Conservation (phyloP, 768 basidiomycete species). For the Russula virescens region DNA sequence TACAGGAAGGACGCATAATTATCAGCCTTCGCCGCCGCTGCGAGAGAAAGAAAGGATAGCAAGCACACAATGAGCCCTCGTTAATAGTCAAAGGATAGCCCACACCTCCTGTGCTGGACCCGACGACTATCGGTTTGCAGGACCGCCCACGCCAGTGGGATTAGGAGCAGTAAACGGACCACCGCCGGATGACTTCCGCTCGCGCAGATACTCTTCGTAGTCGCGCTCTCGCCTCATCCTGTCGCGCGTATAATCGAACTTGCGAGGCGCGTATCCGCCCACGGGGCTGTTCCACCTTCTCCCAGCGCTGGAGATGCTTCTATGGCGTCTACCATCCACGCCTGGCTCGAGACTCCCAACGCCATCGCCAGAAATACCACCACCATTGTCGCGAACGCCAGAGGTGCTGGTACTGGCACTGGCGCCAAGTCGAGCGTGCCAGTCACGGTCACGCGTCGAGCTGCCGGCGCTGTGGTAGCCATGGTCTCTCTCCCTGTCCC, state of each 20-base stretch:
- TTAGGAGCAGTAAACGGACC: not conserved
- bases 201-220: not conserved
- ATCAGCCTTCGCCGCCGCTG: too few relatives aligned
- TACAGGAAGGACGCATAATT: too few relatives aligned
- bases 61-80: not conserved
- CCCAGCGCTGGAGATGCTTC: not conserved
- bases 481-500: not conserved
- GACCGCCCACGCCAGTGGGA: not conserved
- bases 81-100: too few relatives aligned
- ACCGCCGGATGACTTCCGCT: not conserved
- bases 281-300: not conserved
- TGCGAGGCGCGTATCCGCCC: not conserved
- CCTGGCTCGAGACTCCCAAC: too few relatives aligned
- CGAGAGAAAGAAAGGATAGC: not conserved
- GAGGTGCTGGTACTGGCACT: too few relatives aligned
- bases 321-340: too few relatives aligned
- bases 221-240: not conserved
- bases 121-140: not conserved
- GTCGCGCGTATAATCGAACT: constrained; percentile 7
- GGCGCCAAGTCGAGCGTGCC: not conserved
- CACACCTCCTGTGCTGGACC: too few relatives aligned
- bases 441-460: not conserved
- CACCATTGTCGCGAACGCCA: too few relatives aligned
- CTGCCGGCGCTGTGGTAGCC: not conserved
- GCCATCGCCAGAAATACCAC: too few relatives aligned